Percentiles rank a stretch among this genome's conserved stretches.
Evolutionary conservation across 2,329 filamentous ascomycete species (phyloP).

Genomic region (Sarocladium kiliense): DNA sequence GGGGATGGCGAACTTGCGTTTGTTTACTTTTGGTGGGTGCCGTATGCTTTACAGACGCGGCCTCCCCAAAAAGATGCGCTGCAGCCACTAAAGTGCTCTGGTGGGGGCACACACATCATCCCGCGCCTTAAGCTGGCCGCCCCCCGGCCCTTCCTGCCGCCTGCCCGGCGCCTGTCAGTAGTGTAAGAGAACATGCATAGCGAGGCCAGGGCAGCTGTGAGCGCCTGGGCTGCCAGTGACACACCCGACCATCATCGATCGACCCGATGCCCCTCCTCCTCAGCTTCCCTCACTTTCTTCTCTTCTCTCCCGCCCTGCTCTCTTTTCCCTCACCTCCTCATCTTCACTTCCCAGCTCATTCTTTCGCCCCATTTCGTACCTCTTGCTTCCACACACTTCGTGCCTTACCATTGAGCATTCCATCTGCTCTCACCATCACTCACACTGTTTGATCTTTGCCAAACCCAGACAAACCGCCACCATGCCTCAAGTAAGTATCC

Average conservation of each 20-base stretch:
- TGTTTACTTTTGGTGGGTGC: slow-evolving; percentile 11
- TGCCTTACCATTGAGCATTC: background rate
- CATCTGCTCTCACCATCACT: background rate
- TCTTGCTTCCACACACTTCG: background rate
- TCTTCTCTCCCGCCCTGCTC: slow-evolving; percentile 11
- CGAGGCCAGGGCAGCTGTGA: too few relatives aligned
- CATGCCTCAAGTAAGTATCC: slow-evolving; percentile 26
- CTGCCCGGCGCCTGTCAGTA: background rate
- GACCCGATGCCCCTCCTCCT: background rate
- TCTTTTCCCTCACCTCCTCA: slow-evolving; percentile 12
- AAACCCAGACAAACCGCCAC: slow-evolving; percentile 18
- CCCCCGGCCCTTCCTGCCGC: background rate
- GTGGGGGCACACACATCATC: slow-evolving; percentile 4
- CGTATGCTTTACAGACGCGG: background rate
- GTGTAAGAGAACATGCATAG: too few relatives aligned
- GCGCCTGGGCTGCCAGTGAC: too few relatives aligned
- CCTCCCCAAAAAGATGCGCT: background rate
- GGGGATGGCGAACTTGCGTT: background rate
- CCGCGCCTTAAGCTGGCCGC: background rate
- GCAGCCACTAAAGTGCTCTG: slow-evolving; percentile 4
- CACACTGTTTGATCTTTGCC: background rate
- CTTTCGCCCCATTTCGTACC: slow-evolving; percentile 3
- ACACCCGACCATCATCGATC: slow-evolving; percentile 5
- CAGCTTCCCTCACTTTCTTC: slow-evolving; percentile 12
- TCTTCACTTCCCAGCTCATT: slow-evolving; percentile 1